Conservation (phyloP, 1,284 basidiomycete species). For the Ustilago lituana region DNA sequence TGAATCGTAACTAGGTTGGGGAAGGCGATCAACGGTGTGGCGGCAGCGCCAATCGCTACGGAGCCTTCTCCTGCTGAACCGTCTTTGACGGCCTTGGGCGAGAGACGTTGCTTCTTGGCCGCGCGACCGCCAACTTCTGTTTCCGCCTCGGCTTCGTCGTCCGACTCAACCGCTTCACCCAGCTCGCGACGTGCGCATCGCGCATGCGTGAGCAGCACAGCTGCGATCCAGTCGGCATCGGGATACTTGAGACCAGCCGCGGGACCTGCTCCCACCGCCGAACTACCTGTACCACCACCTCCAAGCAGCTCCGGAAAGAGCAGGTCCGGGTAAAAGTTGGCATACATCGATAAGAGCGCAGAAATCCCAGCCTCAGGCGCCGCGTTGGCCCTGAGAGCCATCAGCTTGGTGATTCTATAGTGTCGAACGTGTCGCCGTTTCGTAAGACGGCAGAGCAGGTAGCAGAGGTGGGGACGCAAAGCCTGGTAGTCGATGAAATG, state of each 20-base stretch:
- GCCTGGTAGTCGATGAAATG: constrained; percentile 55
- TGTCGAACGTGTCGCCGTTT: constrained; percentile 47
- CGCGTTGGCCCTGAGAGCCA: constrained; percentile 40
- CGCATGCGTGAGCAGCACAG: constrained; percentile 39
- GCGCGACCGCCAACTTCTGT: constrained; percentile 2
- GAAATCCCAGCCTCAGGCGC: constrained; percentile 38
- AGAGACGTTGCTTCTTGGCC: constrained; percentile 24
- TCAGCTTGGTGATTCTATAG: constrained; percentile 52
- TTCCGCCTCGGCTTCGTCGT: constrained; percentile 24
- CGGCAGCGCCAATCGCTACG: constrained; percentile 4
- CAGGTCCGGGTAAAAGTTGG: constrained; percentile 54
- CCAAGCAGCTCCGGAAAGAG: constrained; percentile 51
- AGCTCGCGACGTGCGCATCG: constrained; percentile 17
- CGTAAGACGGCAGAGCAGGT: constrained; percentile 47
- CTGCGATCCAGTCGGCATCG: constrained; percentile 39
- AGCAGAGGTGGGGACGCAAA: constrained; percentile 47
- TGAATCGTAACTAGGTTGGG: constrained; percentile 49
- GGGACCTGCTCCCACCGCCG: constrained; percentile 24
- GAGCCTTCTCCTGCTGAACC: constrained; percentile 7
- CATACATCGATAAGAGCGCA: constrained; percentile 46
- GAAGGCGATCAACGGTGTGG: constrained; percentile 21
- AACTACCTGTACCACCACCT: constrained; percentile 21
- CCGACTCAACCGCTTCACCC: constrained; percentile 33
- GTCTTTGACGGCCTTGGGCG: constrained; percentile 18
- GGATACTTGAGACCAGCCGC: constrained; percentile 45